Percentiles rank a stretch among this genome's conserved stretches.
These are phyloP conservation scores for Amaranthus hypochondriacus DNA, from an alignment of 148 eudicot genomes.

Conservation along the genomic window DNA sequence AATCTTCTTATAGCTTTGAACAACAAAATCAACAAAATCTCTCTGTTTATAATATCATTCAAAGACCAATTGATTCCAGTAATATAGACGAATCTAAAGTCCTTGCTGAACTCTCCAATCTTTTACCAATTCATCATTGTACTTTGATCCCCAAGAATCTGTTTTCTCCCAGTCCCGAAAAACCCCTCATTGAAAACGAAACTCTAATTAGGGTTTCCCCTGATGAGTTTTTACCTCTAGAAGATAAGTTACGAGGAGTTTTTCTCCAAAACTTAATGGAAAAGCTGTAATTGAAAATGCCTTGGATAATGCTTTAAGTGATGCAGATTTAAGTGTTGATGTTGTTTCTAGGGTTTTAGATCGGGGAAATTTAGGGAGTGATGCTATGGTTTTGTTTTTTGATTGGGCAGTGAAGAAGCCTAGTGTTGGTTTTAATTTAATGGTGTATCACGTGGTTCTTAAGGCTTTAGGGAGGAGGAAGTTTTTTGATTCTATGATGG, in stretches of 20 bases:
- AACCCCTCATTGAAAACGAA: slow-evolving; percentile 13
- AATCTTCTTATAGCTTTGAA: slow-evolving; percentile 2
- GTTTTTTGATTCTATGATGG: slow-evolving; percentile 51
- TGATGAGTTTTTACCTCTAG: slow-evolving; percentile 53
- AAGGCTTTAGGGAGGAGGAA: slow-evolving; percentile 85
- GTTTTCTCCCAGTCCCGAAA: slow-evolving; percentile 2
- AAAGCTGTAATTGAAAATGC: slow-evolving; percentile 47
- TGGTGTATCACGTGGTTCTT: slow-evolving; percentile 49
- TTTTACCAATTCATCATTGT: slow-evolving; percentile 41
- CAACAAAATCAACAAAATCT: neutral
- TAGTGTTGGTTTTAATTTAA: slow-evolving; percentile 27
- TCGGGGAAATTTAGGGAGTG: slow-evolving; percentile 59
- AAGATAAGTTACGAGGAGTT: slow-evolving; percentile 78
- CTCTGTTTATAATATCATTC: neutral
- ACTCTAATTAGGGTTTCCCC: slow-evolving; percentile 25
- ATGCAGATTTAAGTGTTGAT: slow-evolving; percentile 38
- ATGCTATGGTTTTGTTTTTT: slow-evolving; percentile 63
- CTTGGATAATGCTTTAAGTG: slow-evolving; percentile 30
- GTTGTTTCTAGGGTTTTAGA: slow-evolving; percentile 60
- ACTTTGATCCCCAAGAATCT: slow-evolving; percentile 6
- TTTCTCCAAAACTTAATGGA: slow-evolving; percentile 67
- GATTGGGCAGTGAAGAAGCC: slow-evolving; percentile 63
- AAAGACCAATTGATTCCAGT: neutral
- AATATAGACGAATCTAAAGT: slow-evolving; percentile 40
- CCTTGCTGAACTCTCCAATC: slow-evolving; percentile 47